Conservation (phyloP, 495 filamentous ascomycete genomes). For the Zalerion maritima region DNA sequence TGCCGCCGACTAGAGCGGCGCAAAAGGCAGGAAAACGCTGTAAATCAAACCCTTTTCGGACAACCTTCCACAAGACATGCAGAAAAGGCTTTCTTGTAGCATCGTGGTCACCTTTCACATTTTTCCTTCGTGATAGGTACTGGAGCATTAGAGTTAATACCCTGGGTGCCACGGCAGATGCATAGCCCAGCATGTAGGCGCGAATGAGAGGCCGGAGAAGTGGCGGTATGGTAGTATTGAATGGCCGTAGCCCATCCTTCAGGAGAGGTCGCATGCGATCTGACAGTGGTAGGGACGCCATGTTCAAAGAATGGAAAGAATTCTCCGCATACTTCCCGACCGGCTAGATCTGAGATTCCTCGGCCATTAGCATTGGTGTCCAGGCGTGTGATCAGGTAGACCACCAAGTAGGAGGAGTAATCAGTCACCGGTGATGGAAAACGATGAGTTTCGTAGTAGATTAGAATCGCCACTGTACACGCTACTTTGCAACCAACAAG, state of each 20-base stretch:
- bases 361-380: conserved; percentile 1
- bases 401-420: conserved; percentile 2
- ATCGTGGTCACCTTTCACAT: conserved; percentile 27
- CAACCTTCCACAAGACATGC: conserved; percentile 24
- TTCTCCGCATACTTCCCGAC: conserved; percentile 11
- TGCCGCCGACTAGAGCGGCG: conserved; percentile 59
- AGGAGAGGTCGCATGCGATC: conserved; percentile 8
- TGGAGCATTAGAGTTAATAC: conserved; percentile 42
- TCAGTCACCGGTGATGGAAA: too few species aligned
- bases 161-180: conserved; percentile 53
- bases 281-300: not conserved
- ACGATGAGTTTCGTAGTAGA: too few species aligned
- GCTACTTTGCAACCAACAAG: too few species aligned
- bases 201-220: conserved; percentile 46
- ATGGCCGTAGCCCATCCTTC: conserved; percentile 11
- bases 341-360: too few species aligned
- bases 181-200: conserved; percentile 63
- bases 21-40: conserved; percentile 74
- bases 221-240: conserved; percentile 25
- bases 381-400: not conserved
- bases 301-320: not conserved
- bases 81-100: conserved; percentile 22
- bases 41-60: conserved; percentile 30
- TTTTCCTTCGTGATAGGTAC: conserved; percentile 26
- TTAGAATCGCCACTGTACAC: too few species aligned